Evolutionary conservation across 371 early-diverging fungal species (phyloP), one percentile per base, ranked within the genome.

Genomic region (Catenaria anguillulae): DNA sequence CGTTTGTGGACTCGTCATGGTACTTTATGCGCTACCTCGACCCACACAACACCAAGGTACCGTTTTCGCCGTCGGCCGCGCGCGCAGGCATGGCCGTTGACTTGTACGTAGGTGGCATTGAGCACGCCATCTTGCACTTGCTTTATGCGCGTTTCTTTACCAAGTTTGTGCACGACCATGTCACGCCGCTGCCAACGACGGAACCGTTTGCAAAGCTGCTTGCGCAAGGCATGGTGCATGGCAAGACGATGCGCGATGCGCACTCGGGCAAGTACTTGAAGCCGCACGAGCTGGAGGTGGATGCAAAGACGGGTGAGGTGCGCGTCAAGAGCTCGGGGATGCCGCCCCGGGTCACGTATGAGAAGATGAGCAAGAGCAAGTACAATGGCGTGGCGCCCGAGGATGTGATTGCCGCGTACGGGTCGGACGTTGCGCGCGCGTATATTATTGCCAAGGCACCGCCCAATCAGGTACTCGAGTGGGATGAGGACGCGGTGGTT

Each of bases 351-450:
- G 72, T 83, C 23, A 77, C 85, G 19, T 91, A 77, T 69, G 94
- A 95, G 67, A 95, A 95, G 66, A 95, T 95, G 96, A 87, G 88
- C 65, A 95, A 93, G 72, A 88, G 90, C 56, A 95, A 95, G 75
- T 85, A 82, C 71, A 95, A 95, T 66, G 96, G 96, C 31, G 86
- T 92, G 2, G 88, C 91, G 67, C 96, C 96, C 0, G 74, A 74
- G 56, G 85, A 74, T 29, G 81, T 88, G 24, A 77, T 92, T 15
- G 63, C 68, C 0, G 68, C 72, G 19, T 81, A 86, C 67, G 96
- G 94, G 4, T 82, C 86, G 3, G 94, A 95, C 66, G 83, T 87
- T 13, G 86, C 89, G 0, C 76, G 96, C 34, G 73, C 93, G 40
- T 87, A 88, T 64, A 86, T 93, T 23, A 75, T 95, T 0, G 88